A percentile compares a stretch with the other conserved stretches of the same genome.
Evolutionary conservation across 768 basidiomycete species (phyloP).

Genomic region (Dentipellis fragilis): DNA sequence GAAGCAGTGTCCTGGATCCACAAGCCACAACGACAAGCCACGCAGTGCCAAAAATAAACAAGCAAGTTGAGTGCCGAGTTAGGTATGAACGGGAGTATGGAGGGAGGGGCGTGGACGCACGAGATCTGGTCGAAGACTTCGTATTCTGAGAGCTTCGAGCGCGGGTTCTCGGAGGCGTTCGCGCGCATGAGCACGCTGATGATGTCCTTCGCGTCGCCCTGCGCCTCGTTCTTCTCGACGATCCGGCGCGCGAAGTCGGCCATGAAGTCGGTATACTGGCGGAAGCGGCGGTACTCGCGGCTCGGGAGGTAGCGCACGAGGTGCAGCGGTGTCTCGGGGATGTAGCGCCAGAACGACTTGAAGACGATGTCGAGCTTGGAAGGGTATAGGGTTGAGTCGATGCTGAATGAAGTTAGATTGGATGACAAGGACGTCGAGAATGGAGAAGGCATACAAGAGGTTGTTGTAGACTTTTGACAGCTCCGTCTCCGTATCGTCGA

Average conservation of each 20-base stretch:
- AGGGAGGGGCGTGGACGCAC: conserved; percentile 7
- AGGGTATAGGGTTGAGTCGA: conserved; percentile 6
- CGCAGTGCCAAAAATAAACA: not conserved
- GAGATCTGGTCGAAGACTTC: conserved; percentile 15
- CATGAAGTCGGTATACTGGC: conserved; percentile 3
- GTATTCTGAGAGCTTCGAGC: conserved; percentile 2
- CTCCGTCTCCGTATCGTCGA: conserved; percentile 14
- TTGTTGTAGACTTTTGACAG: conserved; percentile 16
- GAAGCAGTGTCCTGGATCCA: not conserved
- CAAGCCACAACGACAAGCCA: not conserved
- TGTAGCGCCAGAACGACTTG: conserved; percentile 13
- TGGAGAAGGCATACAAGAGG: conserved; percentile 14
- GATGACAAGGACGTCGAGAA: not conserved
- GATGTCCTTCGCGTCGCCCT: conserved; percentile 10
- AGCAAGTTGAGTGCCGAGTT: not conserved
- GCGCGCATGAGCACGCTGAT: conserved; percentile 16
- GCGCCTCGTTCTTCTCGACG: conserved; percentile 4
- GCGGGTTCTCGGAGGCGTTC: conserved; percentile 10
- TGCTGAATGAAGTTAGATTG: not conserved
- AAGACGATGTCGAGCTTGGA: conserved; percentile 5
- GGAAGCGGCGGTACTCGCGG: conserved; percentile 2
- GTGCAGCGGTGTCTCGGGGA: conserved; percentile 8
- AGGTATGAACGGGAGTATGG: no score
- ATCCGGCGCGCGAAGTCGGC: conserved; percentile 2
- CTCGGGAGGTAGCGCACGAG: conserved; percentile 10